Evolutionary conservation across 495 filamentous ascomycete species (phyloP), one percentile per base, ranked within the genome.

Genomic region (Penicillium lividum): DNA sequence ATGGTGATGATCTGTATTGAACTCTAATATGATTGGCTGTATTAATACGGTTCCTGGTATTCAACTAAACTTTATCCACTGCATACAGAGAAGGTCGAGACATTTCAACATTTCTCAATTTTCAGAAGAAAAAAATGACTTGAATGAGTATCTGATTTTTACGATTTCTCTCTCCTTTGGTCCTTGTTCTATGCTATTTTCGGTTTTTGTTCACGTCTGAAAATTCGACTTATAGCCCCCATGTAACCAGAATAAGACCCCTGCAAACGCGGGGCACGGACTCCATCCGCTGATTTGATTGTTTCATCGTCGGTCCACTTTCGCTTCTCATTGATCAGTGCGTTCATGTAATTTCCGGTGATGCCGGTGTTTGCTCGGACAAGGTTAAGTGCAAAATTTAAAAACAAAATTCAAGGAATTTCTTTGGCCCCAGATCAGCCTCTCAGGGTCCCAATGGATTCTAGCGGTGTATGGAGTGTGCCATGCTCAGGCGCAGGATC

Each of bases 181-280:
- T 22, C 22, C 22, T 22, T 22, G 13, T 36, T 8, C 8, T 36
- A 36, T 36, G 33, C 33, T 3, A 11, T 3, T 36, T 36, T 36
- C 0, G 33, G 11, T 11, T 36, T 4, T 8, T 36, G 33, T 36
- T 11, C 4, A 11, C 33, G 13, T 10, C 8, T 8, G 43, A 46
- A 46, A 25, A 18, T 5, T 7, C 3, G 43, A 13, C 18, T 28
- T 28, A 47, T 38, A 50, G 53, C 61, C 56, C 55, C 61, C 56
- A 59, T 56, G 44, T 27, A 54, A n/a, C 29, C 31, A 31, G 27
- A 11, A 25, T 42, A 46, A 55, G 29, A 57, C 22, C 57, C 54
- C 34, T 58, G 47, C 58, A 46, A 55, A 31, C 52, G 57, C 51
- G 54, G 62, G 58, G 62, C 62, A 60, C 61, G 55, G 57, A 63